Evolutionary conservation across 306 rosid species (phyloP), one percentile per base, ranked within the genome.

Genomic region (Lathyrus aphaca): DNA sequence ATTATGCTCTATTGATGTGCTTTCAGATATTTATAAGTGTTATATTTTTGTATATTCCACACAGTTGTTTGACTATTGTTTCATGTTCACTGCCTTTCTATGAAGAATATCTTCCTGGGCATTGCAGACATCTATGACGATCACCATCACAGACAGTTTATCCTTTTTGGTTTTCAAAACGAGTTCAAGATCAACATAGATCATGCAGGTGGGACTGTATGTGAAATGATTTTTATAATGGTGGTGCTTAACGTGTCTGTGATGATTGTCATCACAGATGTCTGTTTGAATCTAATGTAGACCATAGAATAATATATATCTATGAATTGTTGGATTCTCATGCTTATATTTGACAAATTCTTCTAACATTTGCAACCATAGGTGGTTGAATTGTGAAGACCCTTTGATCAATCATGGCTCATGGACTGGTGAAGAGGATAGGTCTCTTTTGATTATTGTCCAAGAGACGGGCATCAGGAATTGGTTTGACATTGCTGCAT

Each of bases 321-420:
- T 35, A 71, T 30, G 50, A 19, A 25, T 72, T 44, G 69, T 21
- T 66, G 60, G 38, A 69, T 64, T 60, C 68, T 32, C 66, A 40
- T 59, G 21, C 64, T 54, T 69, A 60, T 55, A 38, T 57, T 67
- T 74, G 37, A 12, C 63, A 67, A 38, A 50, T 59, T 48, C 51
- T 66, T 35, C 65, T 67, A 32, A 15, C 70, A 72, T 69, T 79
- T 42, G 75, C 74, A 23, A 39, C 50, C 55, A 55, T 80, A 94
- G 98, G 85, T 94, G 98, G 98, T 83, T 87, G 83, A 94, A 94
- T 80, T 88, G 74, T 82, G 96, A 94, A 80, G 97, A 94, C 80
- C 95, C 97, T 64, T 79, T 94, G 86, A 84, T 90, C 83, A 88
- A 90, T 80, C 84, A 77, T 19, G 71, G 59, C 55, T 71, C 86